Conservation (phyloP, 148 eudicot genomes). For the Silene conica region DNA sequence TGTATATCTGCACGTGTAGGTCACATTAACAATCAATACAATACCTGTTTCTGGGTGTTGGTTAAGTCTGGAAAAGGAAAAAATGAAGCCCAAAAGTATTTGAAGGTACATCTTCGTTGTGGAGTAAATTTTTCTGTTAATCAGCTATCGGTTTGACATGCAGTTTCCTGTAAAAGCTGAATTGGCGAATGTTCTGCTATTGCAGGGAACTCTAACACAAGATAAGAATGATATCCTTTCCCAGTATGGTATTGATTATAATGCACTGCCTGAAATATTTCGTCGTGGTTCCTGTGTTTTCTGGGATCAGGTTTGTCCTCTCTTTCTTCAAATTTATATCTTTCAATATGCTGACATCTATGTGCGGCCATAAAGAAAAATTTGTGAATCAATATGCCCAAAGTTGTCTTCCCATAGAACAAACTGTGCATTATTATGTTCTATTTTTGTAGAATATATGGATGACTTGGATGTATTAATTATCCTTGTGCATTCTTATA, state of each 20-base stretch:
- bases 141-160: not conserved
- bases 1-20: slow-evolving; percentile 36
- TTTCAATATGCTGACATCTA: not conserved
- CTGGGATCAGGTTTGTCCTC: slow-evolving; percentile 41
- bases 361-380: not conserved
- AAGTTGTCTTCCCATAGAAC: not conserved
- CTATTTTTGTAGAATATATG: not conserved
- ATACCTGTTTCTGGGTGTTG: slow-evolving; percentile 94
- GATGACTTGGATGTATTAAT: not conserved
- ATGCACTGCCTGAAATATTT: slow-evolving; percentile 50
- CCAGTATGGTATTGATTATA: slow-evolving; percentile 46
- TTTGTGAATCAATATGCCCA: not conserved
- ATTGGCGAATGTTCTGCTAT: slow-evolving; percentile 6
- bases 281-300: slow-evolving; percentile 68
- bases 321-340: slow-evolving; percentile 9
- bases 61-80: slow-evolving; percentile 74
- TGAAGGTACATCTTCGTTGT: slow-evolving; percentile 49
- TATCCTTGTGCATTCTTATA: too few relatives aligned
- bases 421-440: not conserved
- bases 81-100: slow-evolving; percentile 52
- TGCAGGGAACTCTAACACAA: slow-evolving; percentile 68
- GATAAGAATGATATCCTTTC: slow-evolving; percentile 59
- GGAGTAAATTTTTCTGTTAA: not conserved
- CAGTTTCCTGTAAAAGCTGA: not conserved
- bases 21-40: slow-evolving; percentile 86